Evolutionary conservation across 1,284 basidiomycete species (phyloP).

Genomic region (Stygiomarasmius scandens): DNA sequence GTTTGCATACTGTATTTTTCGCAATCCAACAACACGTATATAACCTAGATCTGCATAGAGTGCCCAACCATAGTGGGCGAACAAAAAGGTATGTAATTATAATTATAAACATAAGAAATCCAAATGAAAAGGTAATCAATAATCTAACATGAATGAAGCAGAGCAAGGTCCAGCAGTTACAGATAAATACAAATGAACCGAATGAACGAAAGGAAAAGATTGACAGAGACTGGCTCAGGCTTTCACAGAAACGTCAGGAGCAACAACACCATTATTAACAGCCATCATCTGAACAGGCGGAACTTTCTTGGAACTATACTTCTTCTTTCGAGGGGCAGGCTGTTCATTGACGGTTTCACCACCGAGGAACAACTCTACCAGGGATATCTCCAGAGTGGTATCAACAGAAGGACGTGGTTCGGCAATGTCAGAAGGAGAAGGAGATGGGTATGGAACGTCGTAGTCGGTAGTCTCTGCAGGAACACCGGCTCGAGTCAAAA

Average conservation of each 20-base stretch:
- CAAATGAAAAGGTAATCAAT: background rate
- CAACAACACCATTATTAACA: background rate
- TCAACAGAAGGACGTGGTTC: constrained; percentile 27
- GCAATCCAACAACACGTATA: background rate
- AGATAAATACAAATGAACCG: background rate
- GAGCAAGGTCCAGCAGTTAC: background rate
- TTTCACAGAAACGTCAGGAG: constrained; percentile 1
- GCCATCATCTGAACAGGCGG: background rate
- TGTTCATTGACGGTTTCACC: constrained; percentile 26
- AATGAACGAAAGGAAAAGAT: too few species aligned
- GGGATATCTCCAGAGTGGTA: constrained; percentile 39
- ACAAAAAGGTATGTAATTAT: background rate
- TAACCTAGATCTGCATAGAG: background rate
- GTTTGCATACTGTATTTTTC: background rate
- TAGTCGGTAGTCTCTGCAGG: constrained; percentile 29
- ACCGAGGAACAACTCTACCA: constrained; percentile 57
- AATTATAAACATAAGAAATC: background rate
- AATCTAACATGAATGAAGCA: background rate
- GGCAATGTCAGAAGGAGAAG: constrained; percentile 35
- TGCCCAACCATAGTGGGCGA: background rate
- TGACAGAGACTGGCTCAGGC: background rate
- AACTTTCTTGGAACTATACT: constrained; percentile 16
- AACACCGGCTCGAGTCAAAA: constrained; percentile 67
- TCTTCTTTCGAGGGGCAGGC: constrained; percentile 15
- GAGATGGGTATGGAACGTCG: constrained; percentile 37